Evolutionary conservation across 1,139 yeast genomes (phyloP), one percentile per base, ranked within the genome.

Genomic region (Blastobotrys arbuscula): DNA sequence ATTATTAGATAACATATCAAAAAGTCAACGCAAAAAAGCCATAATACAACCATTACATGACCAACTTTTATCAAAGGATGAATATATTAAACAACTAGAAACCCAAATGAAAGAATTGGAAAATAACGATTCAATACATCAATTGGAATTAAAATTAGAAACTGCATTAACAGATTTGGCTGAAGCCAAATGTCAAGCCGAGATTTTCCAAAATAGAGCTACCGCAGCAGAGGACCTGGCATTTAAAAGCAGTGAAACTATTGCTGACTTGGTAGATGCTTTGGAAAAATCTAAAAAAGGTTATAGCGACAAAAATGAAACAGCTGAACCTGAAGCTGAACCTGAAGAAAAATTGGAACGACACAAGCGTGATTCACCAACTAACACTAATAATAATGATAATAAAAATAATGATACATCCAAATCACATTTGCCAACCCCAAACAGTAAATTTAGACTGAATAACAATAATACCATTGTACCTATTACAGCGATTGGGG

Each of bases 1-100:
- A 12, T 65, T 74, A 52, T 55, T 68, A 24, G 59, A 59, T 21
- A 65, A 67, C 35, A 64, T 66, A 36, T 51, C 51, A 23, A 42
- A 48, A 26, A 51, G 49, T 19, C 64, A 61, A 48, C 48, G 56
- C 16, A 53, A 55, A 42, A 42, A 50, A 30, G 47, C 47, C 21
- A 54, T 45, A 15, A 46, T 54, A 47, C 54, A 54, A 2, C 33
- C 53, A 3, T 49, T 57, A 16, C 48, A 55, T 21, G 58, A 57
- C 18, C 56, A 57, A 34, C 47, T 59, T n/a, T 50, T 55, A 4
- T 51, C 48, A 10, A 59, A 59, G 36, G 58, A 59, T 34, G 53
- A 55, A 8, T 52, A 54, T 38, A 58, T 60, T 30, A 50, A 51
- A 2, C 59, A 58, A 35, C 48, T 58, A 31, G 62, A 60, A 44